Evolutionary conservation across 1,284 basidiomycete species (phyloP), one percentile per base, ranked within the genome.

Genomic region (Cryptococcus deneoformans): DNA sequence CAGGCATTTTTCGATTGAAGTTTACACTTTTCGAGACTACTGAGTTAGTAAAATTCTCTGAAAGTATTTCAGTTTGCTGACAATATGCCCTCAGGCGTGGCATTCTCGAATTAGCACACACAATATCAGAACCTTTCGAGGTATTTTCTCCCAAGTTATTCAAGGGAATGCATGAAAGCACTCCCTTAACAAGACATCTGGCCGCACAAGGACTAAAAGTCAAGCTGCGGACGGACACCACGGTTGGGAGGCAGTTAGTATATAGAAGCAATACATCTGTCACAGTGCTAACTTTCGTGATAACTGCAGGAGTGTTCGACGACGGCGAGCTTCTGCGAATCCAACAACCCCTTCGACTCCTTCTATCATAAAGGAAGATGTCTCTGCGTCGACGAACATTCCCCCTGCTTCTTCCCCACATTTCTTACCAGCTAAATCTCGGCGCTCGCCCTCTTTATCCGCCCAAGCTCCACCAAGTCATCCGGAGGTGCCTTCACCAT

Each of bases 91-190:
- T 8, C 59, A 75, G 73, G 7, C 52, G 56, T 11, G 74, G 72
- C 8, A 51, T 74, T n/a, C 47, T 57, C 5, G 70, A 77, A 54
- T 60, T 77, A 16, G 64, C 69, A 0, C 59, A 66, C 16, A 66
- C 68, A 8, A 61, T 77, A 4, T 73, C 77, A 0, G 75, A 77
- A 6, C 60, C 67, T 10, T 79, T 79, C 49, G 76, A 78, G 54
- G 78, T 79, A 16, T 79, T 75, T 54, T 78, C 77, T 16, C 78
- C 78, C 7, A 79, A 79, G 55, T 63, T 76, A 9, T 79, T 79
- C 69, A 76, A 72, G 46, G 78, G 78, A 24, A 79, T 79, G 78
- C 68, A 71, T 12, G 74, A 75, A 44, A 76, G 72, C 47, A 79
- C 78, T 0, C 56, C 67, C 3, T 59, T 79, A 9, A 79, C 78